Conservation (phyloP, 495 filamentous ascomycete genomes). For the Neurospora sp. region DNA sequence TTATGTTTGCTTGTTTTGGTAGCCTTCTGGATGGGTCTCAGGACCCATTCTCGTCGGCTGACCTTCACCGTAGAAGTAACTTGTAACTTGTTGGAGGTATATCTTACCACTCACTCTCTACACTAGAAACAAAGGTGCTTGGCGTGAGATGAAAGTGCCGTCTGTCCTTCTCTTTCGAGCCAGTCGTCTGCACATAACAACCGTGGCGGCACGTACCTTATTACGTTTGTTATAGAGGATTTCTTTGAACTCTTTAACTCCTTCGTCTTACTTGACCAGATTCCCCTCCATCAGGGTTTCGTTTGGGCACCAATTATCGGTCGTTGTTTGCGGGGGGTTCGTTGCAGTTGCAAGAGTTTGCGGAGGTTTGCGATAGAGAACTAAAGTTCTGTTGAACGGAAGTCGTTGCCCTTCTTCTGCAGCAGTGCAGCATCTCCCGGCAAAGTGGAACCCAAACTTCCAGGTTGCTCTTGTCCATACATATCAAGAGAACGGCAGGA, state of each 20-base stretch:
- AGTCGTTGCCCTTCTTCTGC: background rate
- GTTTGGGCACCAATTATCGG: background rate
- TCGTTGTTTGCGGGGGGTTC: background rate
- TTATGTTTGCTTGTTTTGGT: background rate
- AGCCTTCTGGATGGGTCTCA: background rate
- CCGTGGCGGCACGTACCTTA: background rate
- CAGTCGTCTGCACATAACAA: background rate
- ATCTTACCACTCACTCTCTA: background rate
- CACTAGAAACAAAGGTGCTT: background rate
- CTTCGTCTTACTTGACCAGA: background rate
- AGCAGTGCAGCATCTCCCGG: background rate
- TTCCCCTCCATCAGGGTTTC: background rate
- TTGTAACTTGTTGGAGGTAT: background rate
- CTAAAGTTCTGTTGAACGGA: background rate
- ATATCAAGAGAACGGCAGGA: background rate
- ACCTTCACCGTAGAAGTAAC: background rate
- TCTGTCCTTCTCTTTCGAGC: background rate
- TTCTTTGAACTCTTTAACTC: background rate
- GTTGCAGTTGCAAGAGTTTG: background rate
- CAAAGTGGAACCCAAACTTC: background rate
- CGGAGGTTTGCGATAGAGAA: background rate
- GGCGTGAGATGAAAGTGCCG: background rate
- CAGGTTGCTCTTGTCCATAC: background rate
- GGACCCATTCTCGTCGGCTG: background rate
- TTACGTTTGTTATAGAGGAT: background rate